Conservation (phyloP, 306 rosid genomes). For the Prunus mongolica region DNA sequence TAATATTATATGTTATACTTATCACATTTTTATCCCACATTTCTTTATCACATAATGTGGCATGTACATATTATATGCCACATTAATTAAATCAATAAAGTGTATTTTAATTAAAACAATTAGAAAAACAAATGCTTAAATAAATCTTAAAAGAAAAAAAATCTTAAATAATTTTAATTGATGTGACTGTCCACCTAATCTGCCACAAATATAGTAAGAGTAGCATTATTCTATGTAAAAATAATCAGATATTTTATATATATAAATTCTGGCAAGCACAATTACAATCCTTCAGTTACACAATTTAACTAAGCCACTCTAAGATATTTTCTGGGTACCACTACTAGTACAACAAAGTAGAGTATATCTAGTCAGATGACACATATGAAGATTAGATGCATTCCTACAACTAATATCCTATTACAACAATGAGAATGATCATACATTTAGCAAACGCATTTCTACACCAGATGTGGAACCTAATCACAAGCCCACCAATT, state of each 20-base stretch:
- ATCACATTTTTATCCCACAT: too few relatives aligned
- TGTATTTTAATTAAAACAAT: too few relatives aligned
- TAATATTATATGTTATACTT: neutral
- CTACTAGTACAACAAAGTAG: constrained; percentile 4
- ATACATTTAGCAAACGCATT: constrained; percentile 19
- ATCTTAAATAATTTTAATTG: too few relatives aligned
- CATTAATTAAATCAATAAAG: too few relatives aligned
- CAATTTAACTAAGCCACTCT: neutral
- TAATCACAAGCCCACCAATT: constrained; percentile 11
- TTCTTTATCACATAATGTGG: too few relatives aligned
- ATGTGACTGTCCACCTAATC: too few relatives aligned
- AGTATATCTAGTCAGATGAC: constrained; percentile 18
- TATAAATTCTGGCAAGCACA: constrained; percentile 2
- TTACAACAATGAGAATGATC: constrained; percentile 25
- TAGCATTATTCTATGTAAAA: neutral
- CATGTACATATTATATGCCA: too few relatives aligned
- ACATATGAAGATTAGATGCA: constrained; percentile 24
- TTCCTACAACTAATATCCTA: constrained; percentile 26
- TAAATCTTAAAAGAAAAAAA: too few relatives aligned
- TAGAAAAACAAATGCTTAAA: too few relatives aligned
- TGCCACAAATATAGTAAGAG: too few relatives aligned
- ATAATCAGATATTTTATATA: neutral
- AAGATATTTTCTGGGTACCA: neutral
- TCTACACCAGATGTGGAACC: constrained; percentile 35
- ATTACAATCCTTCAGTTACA: constrained; percentile 1